phyloP scores from a whole-genome alignment of 1,284 basidiomycete genomes.

The Phenoliferia sp. region DNA sequence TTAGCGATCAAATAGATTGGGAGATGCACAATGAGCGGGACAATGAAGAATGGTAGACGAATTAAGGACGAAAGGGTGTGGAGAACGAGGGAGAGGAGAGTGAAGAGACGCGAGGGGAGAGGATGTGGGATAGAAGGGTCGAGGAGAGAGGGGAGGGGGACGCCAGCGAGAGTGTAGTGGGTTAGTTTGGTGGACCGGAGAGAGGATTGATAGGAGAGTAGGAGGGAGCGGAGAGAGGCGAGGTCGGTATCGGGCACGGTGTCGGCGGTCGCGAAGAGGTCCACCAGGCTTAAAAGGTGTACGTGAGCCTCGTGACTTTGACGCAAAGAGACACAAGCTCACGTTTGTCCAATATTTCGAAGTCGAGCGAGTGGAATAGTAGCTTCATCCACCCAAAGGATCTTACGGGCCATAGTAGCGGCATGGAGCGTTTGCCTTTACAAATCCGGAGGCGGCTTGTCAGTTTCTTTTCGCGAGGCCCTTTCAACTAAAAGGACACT shows the following conservation, averaged over 20 bases:
- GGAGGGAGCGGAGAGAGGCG: slow-evolving; percentile 54
- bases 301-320: background rate
- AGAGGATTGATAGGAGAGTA: slow-evolving; percentile 82
- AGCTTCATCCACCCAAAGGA: slow-evolving; percentile 75
- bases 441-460: too few relatives aligned
- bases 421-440: slow-evolving; percentile 76
- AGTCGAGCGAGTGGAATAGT: slow-evolving; percentile 72
- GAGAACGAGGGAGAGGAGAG: slow-evolving; percentile 68
- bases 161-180: slow-evolving; percentile 70
- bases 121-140: slow-evolving; percentile 64
- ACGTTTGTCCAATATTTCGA: slow-evolving; percentile 75
- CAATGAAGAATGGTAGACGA: slow-evolving; percentile 76
- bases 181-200: slow-evolving; percentile 73
- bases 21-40: slow-evolving; percentile 69
- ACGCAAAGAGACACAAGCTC: slow-evolving; percentile 35
- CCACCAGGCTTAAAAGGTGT: slow-evolving; percentile 23
- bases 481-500: too few relatives aligned
- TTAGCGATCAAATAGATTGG: slow-evolving; percentile 74
- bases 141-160: slow-evolving; percentile 66
- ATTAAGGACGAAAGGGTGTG: slow-evolving; percentile 66
- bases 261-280: slow-evolving; percentile 29
- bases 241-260: slow-evolving; percentile 15
- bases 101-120: slow-evolving; percentile 72
- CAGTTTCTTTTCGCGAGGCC: too few relatives aligned
- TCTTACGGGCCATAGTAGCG: slow-evolving; percentile 80